Percentiles rank a stretch among this genome's conserved stretches.
These are phyloP conservation scores for Inga oerstediana DNA, from an alignment of 306 rosid species.

Conservation along the genomic window DNA sequence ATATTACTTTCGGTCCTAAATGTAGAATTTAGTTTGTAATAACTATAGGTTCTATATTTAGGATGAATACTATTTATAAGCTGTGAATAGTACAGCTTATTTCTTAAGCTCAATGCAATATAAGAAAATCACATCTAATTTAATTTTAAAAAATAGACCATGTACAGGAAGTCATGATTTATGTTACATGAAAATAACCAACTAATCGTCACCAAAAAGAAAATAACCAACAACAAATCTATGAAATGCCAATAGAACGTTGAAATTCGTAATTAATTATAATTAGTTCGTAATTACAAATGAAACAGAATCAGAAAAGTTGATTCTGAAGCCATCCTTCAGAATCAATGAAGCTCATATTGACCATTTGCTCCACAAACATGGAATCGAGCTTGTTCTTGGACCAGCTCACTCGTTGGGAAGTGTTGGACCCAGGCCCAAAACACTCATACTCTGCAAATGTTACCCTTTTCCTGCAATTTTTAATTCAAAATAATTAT, in stretches of 20 bases:
- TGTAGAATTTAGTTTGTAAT: too few relatives aligned
- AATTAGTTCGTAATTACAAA: neutral
- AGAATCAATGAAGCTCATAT: conserved; percentile 43
- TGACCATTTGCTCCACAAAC: conserved; percentile 33
- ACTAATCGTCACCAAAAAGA: too few relatives aligned
- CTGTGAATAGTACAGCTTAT: too few relatives aligned
- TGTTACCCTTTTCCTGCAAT: conserved; percentile 47
- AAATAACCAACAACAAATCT: neutral
- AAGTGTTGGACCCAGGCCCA: conserved; percentile 58
- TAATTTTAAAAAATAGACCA: too few relatives aligned
- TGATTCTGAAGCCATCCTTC: conserved; percentile 65
- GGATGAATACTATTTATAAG: too few relatives aligned
- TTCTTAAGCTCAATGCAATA: too few relatives aligned
- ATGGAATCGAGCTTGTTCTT: conserved; percentile 34
- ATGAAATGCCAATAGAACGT: neutral
- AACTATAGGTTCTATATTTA: too few relatives aligned
- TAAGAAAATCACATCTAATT: neutral
- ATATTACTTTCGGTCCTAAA: too few relatives aligned
- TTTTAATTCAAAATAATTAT: neutral
- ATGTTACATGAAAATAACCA: neutral
- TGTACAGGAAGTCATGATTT: neutral
- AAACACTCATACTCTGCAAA: conserved; percentile 55
- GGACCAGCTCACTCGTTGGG: conserved; percentile 59
- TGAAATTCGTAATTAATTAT: neutral
- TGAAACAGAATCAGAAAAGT: conserved; percentile 12